Percentiles rank a stretch among this genome's conserved stretches.
Evolutionary conservation across 208 protist species (phyloP).

Genomic region (Trypanosoma conorhini): DNA sequence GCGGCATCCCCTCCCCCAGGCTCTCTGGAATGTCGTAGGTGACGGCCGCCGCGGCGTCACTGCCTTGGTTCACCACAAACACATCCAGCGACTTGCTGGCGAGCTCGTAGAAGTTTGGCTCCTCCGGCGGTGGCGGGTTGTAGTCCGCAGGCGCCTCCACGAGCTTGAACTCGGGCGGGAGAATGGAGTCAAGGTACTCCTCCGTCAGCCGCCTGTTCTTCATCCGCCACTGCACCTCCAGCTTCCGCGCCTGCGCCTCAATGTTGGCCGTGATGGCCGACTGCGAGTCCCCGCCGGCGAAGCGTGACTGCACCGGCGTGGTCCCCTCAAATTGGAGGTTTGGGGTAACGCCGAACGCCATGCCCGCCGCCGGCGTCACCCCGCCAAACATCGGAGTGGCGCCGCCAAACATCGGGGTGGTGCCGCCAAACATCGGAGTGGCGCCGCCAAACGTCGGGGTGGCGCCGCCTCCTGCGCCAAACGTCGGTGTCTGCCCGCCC

Average conservation of each 20-base stretch:
- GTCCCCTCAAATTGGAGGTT: conserved; percentile 87
- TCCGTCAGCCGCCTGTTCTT: conserved; percentile 87
- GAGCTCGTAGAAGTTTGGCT: conserved; percentile 91
- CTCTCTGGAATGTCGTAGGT: conserved; percentile 87
- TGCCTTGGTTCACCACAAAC: conserved; percentile 41
- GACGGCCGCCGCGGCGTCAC: conserved; percentile 31
- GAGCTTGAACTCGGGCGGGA: conserved; percentile 71
- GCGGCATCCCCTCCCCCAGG: conserved; percentile 92
- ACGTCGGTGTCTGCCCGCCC: conserved; percentile 42
- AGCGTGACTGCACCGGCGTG: conserved; percentile 84
- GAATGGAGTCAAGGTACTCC: conserved; percentile 71
- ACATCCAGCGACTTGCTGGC: conserved; percentile 68
- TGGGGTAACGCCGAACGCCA: conserved; percentile 70
- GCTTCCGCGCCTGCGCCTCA: conserved; percentile 66
- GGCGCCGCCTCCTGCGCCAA: conserved; percentile 18
- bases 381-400: conserved; percentile 42
- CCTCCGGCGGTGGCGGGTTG: conserved; percentile 70
- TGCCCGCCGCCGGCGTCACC: conserved; percentile 36
- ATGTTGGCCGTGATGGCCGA: conserved; percentile 71
- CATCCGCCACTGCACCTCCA: conserved; percentile 81
- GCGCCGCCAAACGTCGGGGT: conserved; percentile 28
- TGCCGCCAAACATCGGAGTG: conserved; percentile 2
- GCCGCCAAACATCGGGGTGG: conserved; percentile 27
- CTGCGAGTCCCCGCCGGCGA: conserved; percentile 53
- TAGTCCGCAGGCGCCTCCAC: conserved; percentile 78